These are phyloP conservation scores for Agrocybe praecox DNA, from an alignment of 768 basidiomycete genomes.

Conservation along the genomic window DNA sequence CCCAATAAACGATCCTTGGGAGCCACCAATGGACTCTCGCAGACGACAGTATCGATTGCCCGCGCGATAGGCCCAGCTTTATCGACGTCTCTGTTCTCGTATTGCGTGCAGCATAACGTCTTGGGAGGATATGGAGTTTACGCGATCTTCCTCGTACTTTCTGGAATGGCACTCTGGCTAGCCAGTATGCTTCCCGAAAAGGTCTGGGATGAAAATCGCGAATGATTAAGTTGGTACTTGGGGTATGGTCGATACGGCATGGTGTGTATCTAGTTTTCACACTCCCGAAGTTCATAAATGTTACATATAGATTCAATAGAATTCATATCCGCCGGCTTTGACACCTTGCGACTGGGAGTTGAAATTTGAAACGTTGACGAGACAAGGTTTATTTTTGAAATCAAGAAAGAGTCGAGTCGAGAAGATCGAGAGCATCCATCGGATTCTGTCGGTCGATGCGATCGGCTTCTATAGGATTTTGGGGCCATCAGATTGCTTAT, in stretches of 20 bases:
- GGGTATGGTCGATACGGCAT: too few species aligned
- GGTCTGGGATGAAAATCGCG: conserved; percentile 32
- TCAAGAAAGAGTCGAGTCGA: too few species aligned
- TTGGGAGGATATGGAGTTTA: conserved; percentile 52
- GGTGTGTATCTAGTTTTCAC: too few species aligned
- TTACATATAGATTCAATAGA: background rate
- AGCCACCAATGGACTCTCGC: conserved; percentile 51
- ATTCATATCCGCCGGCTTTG: background rate
- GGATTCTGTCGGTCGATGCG: background rate
- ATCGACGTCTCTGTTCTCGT: conserved; percentile 54
- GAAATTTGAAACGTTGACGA: too few species aligned
- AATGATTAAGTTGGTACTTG: background rate
- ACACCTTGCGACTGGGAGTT: too few species aligned
- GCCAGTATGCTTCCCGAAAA: conserved; percentile 37
- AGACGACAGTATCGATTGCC: conserved; percentile 44
- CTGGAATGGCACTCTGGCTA: conserved; percentile 31
- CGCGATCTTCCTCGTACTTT: conserved; percentile 33
- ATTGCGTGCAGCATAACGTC: conserved; percentile 49
- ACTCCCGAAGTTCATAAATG: too few species aligned
- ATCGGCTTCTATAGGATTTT: background rate
- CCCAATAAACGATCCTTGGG: conserved; percentile 53
- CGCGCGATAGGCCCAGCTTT: conserved; percentile 52
- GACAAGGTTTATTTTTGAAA: too few species aligned
- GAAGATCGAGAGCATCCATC: too few species aligned
- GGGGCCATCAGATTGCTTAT: background rate